Evolutionary conservation across 2,329 filamentous ascomycete species (phyloP).

Genomic region (Erysiphe pisi): DNA sequence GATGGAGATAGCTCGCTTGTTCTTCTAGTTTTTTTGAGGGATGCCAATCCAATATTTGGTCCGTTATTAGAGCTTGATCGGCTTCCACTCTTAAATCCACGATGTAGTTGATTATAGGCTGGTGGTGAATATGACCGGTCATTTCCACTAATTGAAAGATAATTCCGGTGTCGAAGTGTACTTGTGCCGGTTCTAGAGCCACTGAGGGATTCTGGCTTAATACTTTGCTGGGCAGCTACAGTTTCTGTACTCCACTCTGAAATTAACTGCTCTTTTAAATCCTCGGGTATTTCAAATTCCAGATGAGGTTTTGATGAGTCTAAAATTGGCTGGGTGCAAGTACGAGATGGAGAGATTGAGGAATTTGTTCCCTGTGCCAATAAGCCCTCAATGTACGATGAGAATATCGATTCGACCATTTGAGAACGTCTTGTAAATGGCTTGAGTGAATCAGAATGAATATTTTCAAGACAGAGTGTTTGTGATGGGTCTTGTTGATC

Average conservation of each 20-base stretch:
- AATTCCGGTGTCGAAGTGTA: conserved; percentile 40
- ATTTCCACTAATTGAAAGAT: conserved; percentile 48
- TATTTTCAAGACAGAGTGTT: conserved; percentile 41
- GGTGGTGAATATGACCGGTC: conserved; percentile 41
- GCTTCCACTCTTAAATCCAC: conserved; percentile 31
- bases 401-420: conserved; percentile 63
- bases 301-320: conserved; percentile 41
- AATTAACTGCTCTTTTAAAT: conserved; percentile 64
- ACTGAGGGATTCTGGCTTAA: conserved; percentile 61
- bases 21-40: conserved; percentile 43
- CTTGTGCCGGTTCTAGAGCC: conserved; percentile 60
- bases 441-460: conserved; percentile 54
- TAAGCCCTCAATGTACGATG: conserved; percentile 54
- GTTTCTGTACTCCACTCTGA: conserved; percentile 68
- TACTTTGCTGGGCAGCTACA: conserved; percentile 54
- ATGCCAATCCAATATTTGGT: conserved; percentile 36
- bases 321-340: conserved; percentile 51
- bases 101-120: conserved; percentile 34
- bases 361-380: conserved; percentile 60
- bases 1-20: conserved; percentile 45
- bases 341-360: conserved; percentile 56
- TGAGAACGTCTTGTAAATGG: conserved; percentile 64
- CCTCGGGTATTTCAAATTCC: conserved; percentile 51
- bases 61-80: conserved; percentile 35
- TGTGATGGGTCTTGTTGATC: conserved; percentile 41